Evolutionary conservation across 805 yeast genomes (phyloP).

Genomic region (Lipomyces sp.): DNA sequence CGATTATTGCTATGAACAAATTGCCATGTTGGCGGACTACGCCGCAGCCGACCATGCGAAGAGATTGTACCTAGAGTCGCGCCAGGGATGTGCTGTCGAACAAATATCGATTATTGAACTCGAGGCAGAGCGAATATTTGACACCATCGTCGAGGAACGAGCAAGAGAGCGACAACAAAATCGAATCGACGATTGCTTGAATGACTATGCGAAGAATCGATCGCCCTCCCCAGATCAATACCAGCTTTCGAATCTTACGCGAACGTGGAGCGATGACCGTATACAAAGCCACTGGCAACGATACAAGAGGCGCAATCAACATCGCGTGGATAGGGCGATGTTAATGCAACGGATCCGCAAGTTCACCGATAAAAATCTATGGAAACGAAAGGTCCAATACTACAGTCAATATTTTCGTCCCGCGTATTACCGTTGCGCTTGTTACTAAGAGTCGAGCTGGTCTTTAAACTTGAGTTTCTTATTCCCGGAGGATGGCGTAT

Average conservation of each 20-base stretch:
- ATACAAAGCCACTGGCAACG: slow-evolving; percentile 15
- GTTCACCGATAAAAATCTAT: background rate
- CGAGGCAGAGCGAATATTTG: background rate
- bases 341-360: background rate
- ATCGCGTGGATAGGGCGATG: background rate
- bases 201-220: slow-evolving; percentile 7
- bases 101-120: background rate
- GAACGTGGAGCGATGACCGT: slow-evolving; percentile 19
- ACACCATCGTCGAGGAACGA: background rate
- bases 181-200: background rate
- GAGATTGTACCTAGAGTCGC: background rate
- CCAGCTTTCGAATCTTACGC: slow-evolving; percentile 1
- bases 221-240: slow-evolving; percentile 20
- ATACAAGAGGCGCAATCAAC: background rate
- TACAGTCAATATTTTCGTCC: background rate
- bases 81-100: background rate
- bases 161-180: background rate
- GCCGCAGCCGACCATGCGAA: slow-evolving; percentile 6
- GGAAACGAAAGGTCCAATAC: background rate
- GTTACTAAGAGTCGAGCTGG: background rate
- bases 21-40: slow-evolving; percentile 6
- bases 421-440: background rate
- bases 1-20: slow-evolving; percentile 12
- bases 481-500: background rate
- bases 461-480: background rate